Evolutionary conservation across 768 basidiomycete genomes (phyloP).

Genomic region (Strobilomyces dryophilus): DNA sequence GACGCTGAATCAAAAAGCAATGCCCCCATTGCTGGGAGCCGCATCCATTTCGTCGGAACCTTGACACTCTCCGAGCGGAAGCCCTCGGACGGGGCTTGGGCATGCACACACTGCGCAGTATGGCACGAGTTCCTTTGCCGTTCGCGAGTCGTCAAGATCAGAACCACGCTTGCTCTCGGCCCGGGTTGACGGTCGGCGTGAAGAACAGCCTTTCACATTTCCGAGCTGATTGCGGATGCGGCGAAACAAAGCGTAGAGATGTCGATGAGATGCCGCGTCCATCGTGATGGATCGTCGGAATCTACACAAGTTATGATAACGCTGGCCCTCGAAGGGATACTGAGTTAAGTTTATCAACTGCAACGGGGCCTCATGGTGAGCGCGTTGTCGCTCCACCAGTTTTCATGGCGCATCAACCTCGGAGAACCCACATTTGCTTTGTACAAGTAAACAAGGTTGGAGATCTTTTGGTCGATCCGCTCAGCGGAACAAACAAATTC

Average conservation of each 20-base stretch:
- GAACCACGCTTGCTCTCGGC: neutral
- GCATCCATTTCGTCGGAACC: neutral
- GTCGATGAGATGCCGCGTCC: conserved; percentile 1
- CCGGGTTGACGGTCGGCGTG: neutral
- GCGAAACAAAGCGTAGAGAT: neutral
- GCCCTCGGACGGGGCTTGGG: conserved; percentile 4
- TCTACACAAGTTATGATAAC: neutral
- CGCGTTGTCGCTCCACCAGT: conserved; percentile 19
- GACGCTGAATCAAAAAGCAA: neutral
- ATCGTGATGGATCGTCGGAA: neutral
- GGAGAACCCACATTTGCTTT: conserved; percentile 22
- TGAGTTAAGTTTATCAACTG: conserved; percentile 20
- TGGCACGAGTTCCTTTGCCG: neutral
- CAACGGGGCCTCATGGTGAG: conserved; percentile 22
- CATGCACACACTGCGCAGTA: neutral
- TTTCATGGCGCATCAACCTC: conserved; percentile 20
- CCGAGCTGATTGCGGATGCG: conserved; percentile 1
- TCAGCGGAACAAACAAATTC: conserved; percentile 6
- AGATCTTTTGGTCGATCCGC: conserved; percentile 22
- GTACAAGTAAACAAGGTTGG: conserved; percentile 3
- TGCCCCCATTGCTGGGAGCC: neutral
- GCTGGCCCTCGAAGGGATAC: neutral
- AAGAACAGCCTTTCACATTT: conserved; percentile 1
- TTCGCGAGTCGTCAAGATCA: neutral
- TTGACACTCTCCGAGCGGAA: conserved; percentile 9